phyloP scores from a whole-genome alignment of 805 yeast genomes.

The Kodamaea nitidulidarum region DNA sequence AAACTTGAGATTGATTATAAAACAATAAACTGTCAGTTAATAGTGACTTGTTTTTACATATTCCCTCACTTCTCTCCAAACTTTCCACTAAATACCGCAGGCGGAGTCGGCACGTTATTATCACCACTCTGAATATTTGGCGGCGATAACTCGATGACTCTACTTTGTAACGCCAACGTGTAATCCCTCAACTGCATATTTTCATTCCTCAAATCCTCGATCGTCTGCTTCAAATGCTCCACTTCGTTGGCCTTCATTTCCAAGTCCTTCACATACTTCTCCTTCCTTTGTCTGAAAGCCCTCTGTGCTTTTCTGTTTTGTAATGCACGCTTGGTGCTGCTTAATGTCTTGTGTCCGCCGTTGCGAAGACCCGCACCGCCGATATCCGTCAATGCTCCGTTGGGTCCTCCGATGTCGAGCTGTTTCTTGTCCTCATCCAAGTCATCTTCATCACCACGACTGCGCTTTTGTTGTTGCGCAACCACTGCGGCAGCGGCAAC shows the following conservation, averaged over 20 bases:
- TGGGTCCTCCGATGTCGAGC: constrained; percentile 8
- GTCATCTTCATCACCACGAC: constrained; percentile 8
- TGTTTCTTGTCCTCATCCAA: constrained; percentile 10
- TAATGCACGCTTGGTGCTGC: constrained; percentile 78
- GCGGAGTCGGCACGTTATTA: constrained; percentile 11
- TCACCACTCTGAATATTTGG: constrained; percentile 9
- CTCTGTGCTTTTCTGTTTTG: constrained; percentile 91
- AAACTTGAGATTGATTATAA: too few relatives aligned
- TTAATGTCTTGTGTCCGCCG: constrained; percentile 30
- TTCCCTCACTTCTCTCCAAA: constrained; percentile 9
- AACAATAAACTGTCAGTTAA: neutral
- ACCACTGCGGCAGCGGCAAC: constrained; percentile 27
- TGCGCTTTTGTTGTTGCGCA: constrained; percentile 16
- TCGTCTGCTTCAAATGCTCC: constrained; percentile 56
- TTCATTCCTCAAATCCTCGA: constrained; percentile 65
- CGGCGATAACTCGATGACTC: constrained; percentile 49
- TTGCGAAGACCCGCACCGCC: constrained; percentile 3
- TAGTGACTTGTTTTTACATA: too few relatives aligned
- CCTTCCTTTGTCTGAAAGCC: constrained; percentile 84
- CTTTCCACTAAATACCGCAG: constrained; percentile 11
- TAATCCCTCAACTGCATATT: constrained; percentile 70
- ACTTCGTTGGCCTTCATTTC: constrained; percentile 67
- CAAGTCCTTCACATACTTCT: constrained; percentile 72
- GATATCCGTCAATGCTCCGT: constrained; percentile 9
- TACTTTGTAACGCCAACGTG: constrained; percentile 63